These are phyloP conservation scores for Entomortierella beljakovae DNA, from an alignment of 192 early-diverging fungal species.

Conservation along the genomic window DNA sequence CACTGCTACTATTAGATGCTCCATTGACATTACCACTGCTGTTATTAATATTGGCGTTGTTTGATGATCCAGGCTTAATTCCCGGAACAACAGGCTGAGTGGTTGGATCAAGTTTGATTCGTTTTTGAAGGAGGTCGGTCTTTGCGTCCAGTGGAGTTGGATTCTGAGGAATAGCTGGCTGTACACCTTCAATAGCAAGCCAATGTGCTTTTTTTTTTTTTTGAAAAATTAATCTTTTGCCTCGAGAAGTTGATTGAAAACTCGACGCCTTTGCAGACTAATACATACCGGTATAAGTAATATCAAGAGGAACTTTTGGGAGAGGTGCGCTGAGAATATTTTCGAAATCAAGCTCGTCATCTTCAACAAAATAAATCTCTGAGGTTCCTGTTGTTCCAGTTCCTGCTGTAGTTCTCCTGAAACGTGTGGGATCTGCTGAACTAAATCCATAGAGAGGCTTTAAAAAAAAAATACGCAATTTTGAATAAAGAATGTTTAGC, in stretches of 20 bases:
- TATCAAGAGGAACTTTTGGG: conserved; percentile 91
- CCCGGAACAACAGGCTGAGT: conserved; percentile 45
- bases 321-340: conserved; percentile 85
- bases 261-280: background rate
- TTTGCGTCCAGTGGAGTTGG: conserved; percentile 79
- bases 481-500: conserved; percentile 6
- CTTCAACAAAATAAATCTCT: conserved; percentile 91
- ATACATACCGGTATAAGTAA: conserved; percentile 77
- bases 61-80: conserved; percentile 36
- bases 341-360: conserved; percentile 95
- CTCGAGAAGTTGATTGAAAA: background rate
- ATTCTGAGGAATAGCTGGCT: conserved; percentile 97
- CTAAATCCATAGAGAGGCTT: conserved; percentile 94
- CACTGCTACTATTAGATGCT: conserved; percentile 7
- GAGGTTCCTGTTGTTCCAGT: conserved; percentile 66
- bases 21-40: background rate
- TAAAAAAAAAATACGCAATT: background rate
- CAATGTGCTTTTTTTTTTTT: conserved; percentile 76
- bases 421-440: conserved; percentile 72
- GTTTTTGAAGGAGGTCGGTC: conserved; percentile 61
- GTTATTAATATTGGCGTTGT: background rate
- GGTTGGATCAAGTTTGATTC: conserved; percentile 52
- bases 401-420: conserved; percentile 66
- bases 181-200: conserved; percentile 99
- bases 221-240: background rate